Conservation (phyloP, 1,139 yeast genomes). For the Saccharomyces hybrid region DNA sequence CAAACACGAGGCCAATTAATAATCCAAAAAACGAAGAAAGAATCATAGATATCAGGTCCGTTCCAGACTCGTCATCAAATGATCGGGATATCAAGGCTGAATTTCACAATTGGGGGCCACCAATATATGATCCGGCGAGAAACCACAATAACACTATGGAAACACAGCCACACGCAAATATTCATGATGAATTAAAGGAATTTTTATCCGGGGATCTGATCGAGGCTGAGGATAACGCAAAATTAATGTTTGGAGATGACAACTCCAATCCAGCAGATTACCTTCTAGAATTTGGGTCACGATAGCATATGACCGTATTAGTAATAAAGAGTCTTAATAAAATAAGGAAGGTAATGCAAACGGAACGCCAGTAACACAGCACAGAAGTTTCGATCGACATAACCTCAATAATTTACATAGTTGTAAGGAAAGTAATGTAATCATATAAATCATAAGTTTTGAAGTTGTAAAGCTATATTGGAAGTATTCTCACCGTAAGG, state of each 20-base stretch:
- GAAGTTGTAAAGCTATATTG: too few relatives aligned
- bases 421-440: too few relatives aligned
- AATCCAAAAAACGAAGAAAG: conserved; percentile 5
- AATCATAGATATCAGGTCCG: conserved; percentile 11
- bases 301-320: background rate
- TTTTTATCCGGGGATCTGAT: conserved; percentile 28
- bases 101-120: background rate
- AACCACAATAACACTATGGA: background rate
- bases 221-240: conserved; percentile 31
- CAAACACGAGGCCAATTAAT: background rate
- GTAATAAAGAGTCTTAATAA: background rate
- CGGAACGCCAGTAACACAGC: too few relatives aligned
- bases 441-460: too few relatives aligned
- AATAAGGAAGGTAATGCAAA: too few relatives aligned
- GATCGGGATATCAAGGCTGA: background rate
- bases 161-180: conserved; percentile 1
- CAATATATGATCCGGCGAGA: background rate
- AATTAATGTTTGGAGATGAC: conserved; percentile 22
- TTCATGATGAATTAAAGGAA: conserved; percentile 26
- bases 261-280: conserved; percentile 24
- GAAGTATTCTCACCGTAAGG: too few relatives aligned
- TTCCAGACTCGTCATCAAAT: background rate
- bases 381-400: too few relatives aligned
- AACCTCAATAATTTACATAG: too few relatives aligned
- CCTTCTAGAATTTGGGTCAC: conserved; percentile 25